Percentiles rank a stretch among this genome's conserved stretches.
phyloP scores from a whole-genome alignment of 2,329 filamentous ascomycete species.

The Calonectria pteridis region DNA sequence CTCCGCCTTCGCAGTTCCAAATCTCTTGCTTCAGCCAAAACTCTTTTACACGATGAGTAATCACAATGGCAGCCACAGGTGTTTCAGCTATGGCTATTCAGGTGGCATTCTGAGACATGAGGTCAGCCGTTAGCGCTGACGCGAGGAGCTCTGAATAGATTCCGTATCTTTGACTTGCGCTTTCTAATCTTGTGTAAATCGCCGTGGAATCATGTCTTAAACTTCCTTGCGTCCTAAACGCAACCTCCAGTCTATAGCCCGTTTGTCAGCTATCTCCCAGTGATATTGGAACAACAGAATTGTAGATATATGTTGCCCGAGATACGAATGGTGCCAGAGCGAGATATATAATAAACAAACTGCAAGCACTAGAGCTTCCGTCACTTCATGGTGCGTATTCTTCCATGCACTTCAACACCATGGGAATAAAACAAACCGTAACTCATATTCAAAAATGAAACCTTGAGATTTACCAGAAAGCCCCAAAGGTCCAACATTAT shows the following conservation, averaged over 20 bases:
- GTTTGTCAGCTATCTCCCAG: no score
- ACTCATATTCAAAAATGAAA: conserved; percentile 32
- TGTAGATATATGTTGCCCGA: background rate
- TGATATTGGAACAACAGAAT: background rate
- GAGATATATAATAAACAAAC: background rate
- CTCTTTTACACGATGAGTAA: background rate
- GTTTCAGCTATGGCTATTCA: background rate
- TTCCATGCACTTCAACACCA: conserved; percentile 23
- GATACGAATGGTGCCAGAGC: background rate
- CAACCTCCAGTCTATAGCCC: no score
- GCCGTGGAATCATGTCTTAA: no score
- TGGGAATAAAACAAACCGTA: conserved; percentile 20
- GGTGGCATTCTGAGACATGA: background rate
- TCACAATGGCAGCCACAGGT: background rate
- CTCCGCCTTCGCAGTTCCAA: background rate
- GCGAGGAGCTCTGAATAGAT: background rate
- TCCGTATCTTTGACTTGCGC: background rate
- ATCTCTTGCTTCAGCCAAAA: background rate
- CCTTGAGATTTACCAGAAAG: conserved; percentile 29
- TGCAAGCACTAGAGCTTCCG: background rate
- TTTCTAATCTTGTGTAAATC: no score
- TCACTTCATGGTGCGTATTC: conserved; percentile 23
- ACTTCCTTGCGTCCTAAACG: no score
- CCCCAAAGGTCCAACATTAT: conserved; percentile 29
- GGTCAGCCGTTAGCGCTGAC: background rate